phyloP scores from a whole-genome alignment of 2,329 filamentous ascomycete genomes.

The Cladosporium colombiae region DNA sequence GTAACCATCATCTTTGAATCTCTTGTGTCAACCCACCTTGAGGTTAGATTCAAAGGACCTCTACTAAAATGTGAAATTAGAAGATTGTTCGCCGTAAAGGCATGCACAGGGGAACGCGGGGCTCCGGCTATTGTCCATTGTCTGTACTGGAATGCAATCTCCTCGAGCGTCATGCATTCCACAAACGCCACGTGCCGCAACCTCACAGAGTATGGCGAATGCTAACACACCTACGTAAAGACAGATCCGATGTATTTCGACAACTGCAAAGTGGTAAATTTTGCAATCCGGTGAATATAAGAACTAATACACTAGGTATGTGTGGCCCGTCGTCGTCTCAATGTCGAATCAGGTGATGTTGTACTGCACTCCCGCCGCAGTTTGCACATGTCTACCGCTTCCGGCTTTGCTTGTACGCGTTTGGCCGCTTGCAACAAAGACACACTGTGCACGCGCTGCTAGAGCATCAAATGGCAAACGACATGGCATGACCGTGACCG shows the following conservation, averaged over 20 bases:
- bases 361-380: not conserved
- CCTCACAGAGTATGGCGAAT: not conserved
- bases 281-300: not conserved
- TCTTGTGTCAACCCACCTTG: not conserved
- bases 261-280: not conserved
- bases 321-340: not conserved
- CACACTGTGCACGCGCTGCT: conserved; percentile 20
- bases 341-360: not conserved
- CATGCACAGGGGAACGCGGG: not conserved
- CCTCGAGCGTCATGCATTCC: conserved; percentile 14
- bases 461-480: not conserved
- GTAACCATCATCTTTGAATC: not conserved
- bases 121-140: conserved; percentile 24
- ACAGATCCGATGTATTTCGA: not conserved
- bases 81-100: not conserved
- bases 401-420: conserved; percentile 23
- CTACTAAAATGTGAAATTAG: not conserved
- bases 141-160: conserved; percentile 23
- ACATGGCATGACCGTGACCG: conserved; percentile 4
- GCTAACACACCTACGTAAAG: not conserved
- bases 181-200: not conserved
- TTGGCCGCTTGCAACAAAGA: conserved; percentile 32
- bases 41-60: not conserved
- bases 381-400: conserved; percentile 9
- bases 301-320: not conserved